A percentile compares a stretch with the other conserved stretches of the same genome.
phyloP scores from a whole-genome alignment of 345 rosid genomes.

The Hirschfeldia incana region DNA sequence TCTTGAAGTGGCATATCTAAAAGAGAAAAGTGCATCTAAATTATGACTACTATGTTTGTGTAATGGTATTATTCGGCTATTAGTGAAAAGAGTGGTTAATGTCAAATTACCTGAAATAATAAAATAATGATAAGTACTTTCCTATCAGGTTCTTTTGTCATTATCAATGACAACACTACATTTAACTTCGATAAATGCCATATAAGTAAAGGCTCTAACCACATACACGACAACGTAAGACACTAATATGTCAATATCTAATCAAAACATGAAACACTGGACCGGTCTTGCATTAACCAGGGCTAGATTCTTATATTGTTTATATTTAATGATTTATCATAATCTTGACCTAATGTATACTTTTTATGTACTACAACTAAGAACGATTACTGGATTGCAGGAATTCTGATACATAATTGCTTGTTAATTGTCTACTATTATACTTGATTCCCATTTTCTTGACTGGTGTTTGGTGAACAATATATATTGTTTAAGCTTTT shows the following conservation, averaged over 20 bases:
- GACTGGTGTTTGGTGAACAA: neutral
- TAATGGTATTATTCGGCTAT: neutral
- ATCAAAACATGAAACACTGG: neutral
- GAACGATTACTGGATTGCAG: neutral
- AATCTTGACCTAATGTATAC: too few relatives aligned
- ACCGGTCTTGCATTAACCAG: neutral
- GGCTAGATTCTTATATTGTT: neutral
- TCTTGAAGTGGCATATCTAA: neutral
- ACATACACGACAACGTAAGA: neutral
- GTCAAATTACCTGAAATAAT: neutral
- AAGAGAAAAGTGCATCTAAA: constrained; percentile 5
- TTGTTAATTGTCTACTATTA: too few relatives aligned
- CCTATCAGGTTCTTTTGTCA: neutral
- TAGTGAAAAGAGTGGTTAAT: neutral
- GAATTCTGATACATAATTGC: neutral
- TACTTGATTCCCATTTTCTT: too few relatives aligned
- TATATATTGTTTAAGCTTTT: neutral
- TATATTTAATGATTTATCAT: neutral
- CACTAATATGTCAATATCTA: neutral
- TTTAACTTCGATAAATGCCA: neutral
- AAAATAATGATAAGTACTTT: neutral
- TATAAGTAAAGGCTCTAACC: neutral
- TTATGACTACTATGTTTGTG: neutral
- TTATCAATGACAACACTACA: neutral
- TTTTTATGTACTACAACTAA: neutral